Evolutionary conservation across 2,329 filamentous ascomycete genomes (phyloP).

Genomic region (Verticillium tricorpus): DNA sequence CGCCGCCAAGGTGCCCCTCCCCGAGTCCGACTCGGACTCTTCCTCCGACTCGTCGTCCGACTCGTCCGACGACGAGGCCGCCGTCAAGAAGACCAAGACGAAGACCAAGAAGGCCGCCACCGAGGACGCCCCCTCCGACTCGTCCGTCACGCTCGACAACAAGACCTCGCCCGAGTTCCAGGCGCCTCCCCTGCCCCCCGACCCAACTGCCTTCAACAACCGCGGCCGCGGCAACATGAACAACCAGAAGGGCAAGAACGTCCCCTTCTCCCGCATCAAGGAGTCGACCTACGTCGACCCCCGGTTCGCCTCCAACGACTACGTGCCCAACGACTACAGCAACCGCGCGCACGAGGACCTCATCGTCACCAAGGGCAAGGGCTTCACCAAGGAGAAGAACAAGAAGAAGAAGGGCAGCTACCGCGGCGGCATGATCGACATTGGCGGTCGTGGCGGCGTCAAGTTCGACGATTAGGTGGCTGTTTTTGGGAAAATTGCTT

Average conservation of each 20-base stretch:
- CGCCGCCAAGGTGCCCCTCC: slow-evolving; percentile 36
- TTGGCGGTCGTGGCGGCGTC: slow-evolving; percentile 74
- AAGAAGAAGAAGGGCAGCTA: slow-evolving; percentile 94
- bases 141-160: slow-evolving; percentile 48
- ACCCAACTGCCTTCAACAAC: slow-evolving; percentile 36
- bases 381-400: slow-evolving; percentile 99
- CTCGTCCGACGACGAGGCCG: slow-evolving; percentile 14
- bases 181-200: slow-evolving; percentile 48
- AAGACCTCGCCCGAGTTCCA: slow-evolving; percentile 46
- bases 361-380: slow-evolving; percentile 88
- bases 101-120: slow-evolving; percentile 29
- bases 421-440: slow-evolving; percentile 83
- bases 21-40: slow-evolving; percentile 32
- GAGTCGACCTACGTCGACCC: slow-evolving; percentile 64
- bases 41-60: slow-evolving; percentile 17
- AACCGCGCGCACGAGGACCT: slow-evolving; percentile 84
- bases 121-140: slow-evolving; percentile 32
- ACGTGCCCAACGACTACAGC: slow-evolving; percentile 81
- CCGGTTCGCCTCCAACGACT: slow-evolving; percentile 72
- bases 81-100: slow-evolving; percentile 14
- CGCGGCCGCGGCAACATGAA: slow-evolving; percentile 17
- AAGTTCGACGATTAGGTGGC: slow-evolving; percentile 83
- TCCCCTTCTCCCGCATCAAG: slow-evolving; percentile 74
- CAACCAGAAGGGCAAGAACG: slow-evolving; percentile 49
- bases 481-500: background rate